Evolutionary conservation across 2,329 filamentous ascomycete genomes (phyloP), one percentile per base, ranked within the genome.

Genomic region (Colletotrichum euphorbiae): DNA sequence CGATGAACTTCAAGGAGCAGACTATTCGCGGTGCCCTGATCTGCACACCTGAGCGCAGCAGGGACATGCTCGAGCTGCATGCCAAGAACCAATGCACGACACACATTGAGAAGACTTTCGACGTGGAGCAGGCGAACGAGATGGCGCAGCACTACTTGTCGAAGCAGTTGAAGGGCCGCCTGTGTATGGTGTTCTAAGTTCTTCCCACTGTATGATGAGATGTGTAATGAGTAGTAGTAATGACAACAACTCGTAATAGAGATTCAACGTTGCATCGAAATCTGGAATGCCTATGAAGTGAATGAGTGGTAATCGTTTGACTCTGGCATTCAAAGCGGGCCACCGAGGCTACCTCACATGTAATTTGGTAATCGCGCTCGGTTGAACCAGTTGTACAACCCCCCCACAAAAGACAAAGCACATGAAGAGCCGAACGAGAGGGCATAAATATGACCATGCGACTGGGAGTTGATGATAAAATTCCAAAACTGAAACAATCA

Each of bases 1-100:
- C 70, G 13, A 17, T 71, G 43, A 71, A 71, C 57, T 71, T 71
- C 62, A 71, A 71, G 69, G 70, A 71, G 66, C 70, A 71, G 57
- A 71, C 70, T 17, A 8, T 71, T 11, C 69, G 61, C 6, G 70
- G 70, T 1, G 62, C 64, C 2, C 51, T 71, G 21, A 71, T 71
- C 5, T 71, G 70, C 58, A 71, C 70, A 3, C 70, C 70, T 1
- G 65, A 71, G 50, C 69, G 70, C 45, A 70, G 70, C 52, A 58
- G 48, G 12, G 69, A 71, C 1, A 71, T 71, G 70, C 42, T 71
- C 6, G 63, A 71, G 24, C 36, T 71, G 21, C 70, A 71, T 0
- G 70, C 70, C 4, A 60, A 69, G 19, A 69, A 71, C 36, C 45
- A 58, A 11, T 71, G 70, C 61, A 63, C n/a, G 12, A 69, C 66